Base-by-base conservation (phyloP, 768 basidiomycete genomes). In the Boletus coccyginus region DNA sequence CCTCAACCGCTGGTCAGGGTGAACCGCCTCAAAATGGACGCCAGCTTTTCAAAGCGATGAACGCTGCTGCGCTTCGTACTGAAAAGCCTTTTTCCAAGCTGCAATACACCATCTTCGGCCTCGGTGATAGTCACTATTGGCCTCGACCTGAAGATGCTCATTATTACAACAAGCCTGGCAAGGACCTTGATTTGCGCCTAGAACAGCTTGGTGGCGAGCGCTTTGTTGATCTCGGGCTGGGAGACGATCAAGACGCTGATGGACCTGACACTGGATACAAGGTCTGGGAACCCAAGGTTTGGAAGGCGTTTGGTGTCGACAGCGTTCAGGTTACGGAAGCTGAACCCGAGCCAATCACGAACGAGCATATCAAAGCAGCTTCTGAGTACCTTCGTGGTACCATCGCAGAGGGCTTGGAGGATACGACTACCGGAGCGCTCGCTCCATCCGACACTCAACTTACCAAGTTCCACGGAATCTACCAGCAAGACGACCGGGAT, bases 71-170 rank as follows among this genome's bases (percentile, higher is more conserved):
- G 0, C 70, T 73, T 19, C 73, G 70, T 50, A 75, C 77, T 3
- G 86, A 88, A 50, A 77, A 74, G 52, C 75, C 80, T 7, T 76
- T 94, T 42, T 59, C 75, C 50, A 86, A 86, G 58, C 76, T 94
- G 56, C 87, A 83, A 66, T 91, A 83, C 72, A 74, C 87, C 51
- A 94, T 98, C 43, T 97, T 98, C 63, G 96, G 79, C 46, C 89
- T 99, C 85, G 97, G 97, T 58, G 97, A 99, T 72, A 95, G 90
- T 70, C 95, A 97, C 74, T 99, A 99, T 76, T 99, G 97, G 97
- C 97, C 97, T 10, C 84, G 97, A 41, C 82, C 90, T 17, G 94
- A 98, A 72, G 97, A 98, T 66, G 88, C 87, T n/a, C 90, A 93
- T 65, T 98, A 96, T 73, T 99, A 98, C 80, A 99, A 98, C 81